Evolutionary conservation across 306 rosid genomes (phyloP), one percentile per base, ranked within the genome.

Genomic region (Rosa multiflora): DNA sequence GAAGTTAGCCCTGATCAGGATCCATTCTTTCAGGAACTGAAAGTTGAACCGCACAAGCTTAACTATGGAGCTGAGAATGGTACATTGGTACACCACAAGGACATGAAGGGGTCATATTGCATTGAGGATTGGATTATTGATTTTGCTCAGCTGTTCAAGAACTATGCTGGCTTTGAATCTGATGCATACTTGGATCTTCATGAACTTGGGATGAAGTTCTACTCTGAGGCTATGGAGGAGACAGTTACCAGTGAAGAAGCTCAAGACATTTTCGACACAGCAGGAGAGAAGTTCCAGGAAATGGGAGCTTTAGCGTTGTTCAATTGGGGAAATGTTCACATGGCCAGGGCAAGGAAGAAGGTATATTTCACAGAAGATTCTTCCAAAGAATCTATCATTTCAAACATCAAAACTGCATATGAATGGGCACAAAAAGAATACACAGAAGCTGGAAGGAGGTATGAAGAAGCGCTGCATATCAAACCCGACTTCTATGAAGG

Each of bases 191-290:
- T 92, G 88, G 89, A 92, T 89, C 87, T 90, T 82, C 97, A 92
- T 69, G 93, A 89, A 75, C 90, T 88, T 67, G 98, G 98, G 53
- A 82, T 90, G 92, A 91, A 92, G 87, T 82, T 92, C 77, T 94
- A 89, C 84, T 92, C 97, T 0, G 99, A 94, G 90, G 99, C 97
- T 20, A 85, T 94, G 94, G 99, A 94, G 82, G 99, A 92, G 85
- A 88, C 89, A 6, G 88, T 90, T 74, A 92, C 97, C 15, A 86
- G 97, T 67, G 92, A 94, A 75, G 97, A 89, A 81, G 97, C 99
- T 29, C 99, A 92, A 86, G 86, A 79, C 70, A 86, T 92, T 40
- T 94, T 94, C 29, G 88, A 88, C 85, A 81, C 82, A 82, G 99
- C 99, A 58, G 90, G 86, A 58, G 89, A 74, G 56, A 92, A 83